Base-by-base conservation (phyloP, 1,284 basidiomycete genomes). In the Ceratobasidium sp. region DNA sequence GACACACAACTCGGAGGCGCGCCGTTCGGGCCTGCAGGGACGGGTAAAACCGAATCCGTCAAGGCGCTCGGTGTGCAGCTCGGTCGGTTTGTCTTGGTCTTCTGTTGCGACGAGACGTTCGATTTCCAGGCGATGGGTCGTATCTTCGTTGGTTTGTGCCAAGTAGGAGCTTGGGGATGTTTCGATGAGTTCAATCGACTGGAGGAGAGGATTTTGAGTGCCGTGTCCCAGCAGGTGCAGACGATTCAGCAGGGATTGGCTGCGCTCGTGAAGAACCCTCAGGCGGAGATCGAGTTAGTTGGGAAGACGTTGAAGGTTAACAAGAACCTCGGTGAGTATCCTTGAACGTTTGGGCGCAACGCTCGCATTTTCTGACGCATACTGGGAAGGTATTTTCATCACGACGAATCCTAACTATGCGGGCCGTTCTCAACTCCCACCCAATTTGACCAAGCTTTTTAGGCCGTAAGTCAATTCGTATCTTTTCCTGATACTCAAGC, bases 121-220 rank as follows among this genome's bases (percentile, higher is more conserved):
- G 98, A 99, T 84, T 99, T 99, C 87, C 96, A 99, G 81, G 98
- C 98, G 1, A 99, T 99, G 98, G 97, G 97, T 77, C 94, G 98
- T 79, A 99, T 99, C 80, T 99, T 99, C 82, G 92, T 99, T 79
- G 98, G 98, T 77, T 89, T 99, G 22, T 99, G 97, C 84, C 96
- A 99, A 85, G 98, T 99, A 48, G 98, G 98, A 48, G 98, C 98
- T 0, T 99, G 98, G 97, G 97, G 97, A 31, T 98, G 97, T 82
- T 98, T 98, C 83, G 96, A 98, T 82, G 95, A 97, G 84, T 97
- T 97, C 86, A 99, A 99, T 83, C 93, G 98, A 80, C 88, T 99
- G 54, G 97, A 99, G 82, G 98, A 99, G 83, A 91, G 97, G 67
- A 99, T 99, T 82, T 87, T 99, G 60, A 97, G 94, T 81, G 97